Base-by-base conservation (phyloP, 1,139 yeast species). In the Saccharomyces hybrid region DNA sequence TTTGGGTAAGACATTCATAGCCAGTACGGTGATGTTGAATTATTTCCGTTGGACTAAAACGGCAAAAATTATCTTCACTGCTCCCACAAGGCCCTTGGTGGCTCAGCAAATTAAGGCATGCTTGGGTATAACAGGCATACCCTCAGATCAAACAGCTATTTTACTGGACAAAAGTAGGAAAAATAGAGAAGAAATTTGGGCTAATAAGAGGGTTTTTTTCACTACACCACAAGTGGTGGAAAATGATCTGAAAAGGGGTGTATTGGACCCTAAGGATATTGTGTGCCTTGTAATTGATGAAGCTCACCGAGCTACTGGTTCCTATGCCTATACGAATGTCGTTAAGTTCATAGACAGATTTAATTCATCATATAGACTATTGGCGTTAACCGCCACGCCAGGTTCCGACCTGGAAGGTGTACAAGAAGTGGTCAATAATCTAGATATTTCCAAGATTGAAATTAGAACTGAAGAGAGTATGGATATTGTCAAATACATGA, bases 161-260 rank as follows among this genome's bases (percentile, higher is more conserved):
- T 73, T 95, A 55, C 73, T 93, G 50, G 97, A 95, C 60, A 83
- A 83, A 63, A 73, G 82, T 1, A 77, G 83, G 51, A 77, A 78
- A 55, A 82, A 84, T 61, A 75, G 98, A 56, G 81, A 78, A 3
- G 83, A 79, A 30, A 83, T 88, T 14, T 95, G 98, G 97, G 73
- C 76, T 38, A 69, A 75, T 6, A 87, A 86, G 61, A 75, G 90
- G 34, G 90, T 95, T 0, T 88, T 95, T 65, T 95, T 95, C 70
- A 83, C 97, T 1, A 95, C 99, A 0, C 99, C 99, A 0, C 99
- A 95, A 66, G 96, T 93, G 11, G 93, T 93, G 1, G 97, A 89
- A 59, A 89, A 90, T 69, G 99, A 95, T 70, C 74, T 95, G 56
- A 77, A 81, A 47, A 74, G 82, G 41, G 97, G 97, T 0, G 73